Evolutionary conservation across 768 basidiomycete species (phyloP).

Genomic region (Xerocomus brunneocitrinus): DNA sequence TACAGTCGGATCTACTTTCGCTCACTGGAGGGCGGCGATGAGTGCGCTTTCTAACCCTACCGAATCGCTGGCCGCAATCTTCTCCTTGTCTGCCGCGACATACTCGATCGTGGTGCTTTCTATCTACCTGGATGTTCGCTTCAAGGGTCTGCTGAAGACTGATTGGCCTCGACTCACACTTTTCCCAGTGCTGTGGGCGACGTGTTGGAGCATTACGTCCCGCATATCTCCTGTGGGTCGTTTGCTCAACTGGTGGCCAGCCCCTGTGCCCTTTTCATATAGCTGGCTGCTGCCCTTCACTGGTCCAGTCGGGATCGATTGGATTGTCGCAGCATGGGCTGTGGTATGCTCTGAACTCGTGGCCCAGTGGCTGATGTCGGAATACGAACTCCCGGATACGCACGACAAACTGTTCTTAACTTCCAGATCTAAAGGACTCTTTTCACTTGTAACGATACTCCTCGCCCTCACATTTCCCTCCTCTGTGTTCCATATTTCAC

Average conservation of each 20-base stretch:
- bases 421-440: constrained; percentile 22
- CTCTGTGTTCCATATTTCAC: constrained; percentile 38
- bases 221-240: constrained; percentile 64
- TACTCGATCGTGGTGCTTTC: constrained; percentile 41
- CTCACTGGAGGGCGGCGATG: constrained; percentile 41
- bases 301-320: constrained; percentile 64
- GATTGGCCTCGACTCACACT: constrained; percentile 46
- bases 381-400: constrained; percentile 12
- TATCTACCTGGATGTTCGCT: constrained; percentile 37
- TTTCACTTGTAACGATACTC: constrained; percentile 40
- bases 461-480: constrained; percentile 54
- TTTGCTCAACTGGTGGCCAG: constrained; percentile 59
- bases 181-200: constrained; percentile 70
- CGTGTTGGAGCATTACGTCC: constrained; percentile 52
- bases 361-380: constrained; percentile 52
- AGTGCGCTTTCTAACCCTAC: constrained; percentile 52
- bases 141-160: constrained; percentile 26
- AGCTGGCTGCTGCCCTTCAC: constrained; percentile 55
- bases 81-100: constrained; percentile 38
- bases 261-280: constrained; percentile 54
- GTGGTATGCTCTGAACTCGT: constrained; percentile 53
- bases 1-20: constrained; percentile 38
- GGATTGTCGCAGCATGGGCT: constrained; percentile 74
- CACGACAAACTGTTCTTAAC: constrained; percentile 12
- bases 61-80: constrained; percentile 45